Base-by-base conservation (phyloP, 192 early-diverging fungal genomes). In the Linnemannia schmuckeri region DNA sequence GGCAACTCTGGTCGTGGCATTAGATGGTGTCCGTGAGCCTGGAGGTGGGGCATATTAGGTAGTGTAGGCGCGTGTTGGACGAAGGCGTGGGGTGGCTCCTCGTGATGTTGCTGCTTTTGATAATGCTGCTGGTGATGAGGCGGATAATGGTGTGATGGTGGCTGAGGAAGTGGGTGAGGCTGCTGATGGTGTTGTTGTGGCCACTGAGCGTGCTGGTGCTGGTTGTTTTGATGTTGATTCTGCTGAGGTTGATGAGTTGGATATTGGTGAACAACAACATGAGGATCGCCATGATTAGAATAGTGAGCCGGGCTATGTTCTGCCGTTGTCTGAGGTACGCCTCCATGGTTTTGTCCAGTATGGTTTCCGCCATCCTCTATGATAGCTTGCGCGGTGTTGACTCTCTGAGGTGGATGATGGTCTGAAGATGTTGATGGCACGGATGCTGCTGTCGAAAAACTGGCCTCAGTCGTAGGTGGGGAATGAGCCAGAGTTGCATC, bases 311-410 rank as follows among this genome's bases (percentile, higher is more conserved):
- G 12, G 30, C 24, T 12, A 33, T 66, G 61, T 33, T 66, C 61
- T 9, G 12, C 30, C 30, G 13, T 33, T 24, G 30, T 30, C 30
- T 4, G 4, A 66, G 27, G n/a, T 2, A 66, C 9, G 30, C 30
- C 61, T 12, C 30, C 33, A 38, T 49, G 46, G 77, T 46, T 4
- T 33, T 46, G 42, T 33, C 27, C 30, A 22, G 33, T 13, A n/a
- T 6, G 37, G n/a, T 66, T 66, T 42, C 24, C 41, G 15, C 15
- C 22, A 33, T 74, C 40, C 24, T 33, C 78, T 4, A 54, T 24
- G n/a, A 63, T 52, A 7, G 79, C 41, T 27, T 71, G 77, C 8
- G 77, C 70, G 13, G 79, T 74, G 37, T 81, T 40, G 7, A 74
- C 46, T 12, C 79, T 55, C 44, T 74, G 72, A 30, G 79, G 46